Base-by-base conservation (phyloP, 73 alveolate genomes). In the Paramecium caudatum region DNA sequence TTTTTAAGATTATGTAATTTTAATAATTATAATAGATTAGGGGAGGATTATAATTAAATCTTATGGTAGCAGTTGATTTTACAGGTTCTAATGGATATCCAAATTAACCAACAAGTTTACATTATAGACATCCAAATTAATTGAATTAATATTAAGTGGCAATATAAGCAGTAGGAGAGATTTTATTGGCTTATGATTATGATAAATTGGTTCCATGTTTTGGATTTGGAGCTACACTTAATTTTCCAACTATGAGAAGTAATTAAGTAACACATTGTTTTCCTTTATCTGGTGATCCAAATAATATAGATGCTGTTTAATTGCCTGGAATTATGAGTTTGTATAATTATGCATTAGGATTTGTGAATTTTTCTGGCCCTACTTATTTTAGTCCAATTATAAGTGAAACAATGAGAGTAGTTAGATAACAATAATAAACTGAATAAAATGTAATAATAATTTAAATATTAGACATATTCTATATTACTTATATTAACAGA, bases 161-260 rank as follows among this genome's bases (percentile, higher is more conserved):
- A 5, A 94, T 96, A 12, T 30, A 63, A 15, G 81, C 96, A 10
- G 96, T 97, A 33, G 99, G 99, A 7, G 90, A 86, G 32, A 96
- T 98, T 25, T 90, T 98, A 15, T 90, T 95, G 25, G 93, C 92
- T 43, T 98, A 97, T 94, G 99, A 98, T 91, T 85, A 91, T 49
- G 99, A 98, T 82, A 96, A 97, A 81, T 78, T 86, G 68, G 93
- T 96, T 23, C 99, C 99, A 1, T 95, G 96, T 47, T 97, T 65
- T 90, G 99, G 99, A 0, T 98, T 98, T 91, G 99, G 99, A 15
- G 99, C 98, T 0, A 90, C 82, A 25, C 84, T 95, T 37, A 90
- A 92, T 25, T 61, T 39, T 86, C 93, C 93, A 12, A 39, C 78
- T 3, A 34, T 86, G 61, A 61, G 62, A 47, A 45, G 46, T 17